These are phyloP conservation scores for Exophiala phaeomuriformis DNA, from an alignment of 2,329 filamentous ascomycete genomes.

Conservation along the genomic window DNA sequence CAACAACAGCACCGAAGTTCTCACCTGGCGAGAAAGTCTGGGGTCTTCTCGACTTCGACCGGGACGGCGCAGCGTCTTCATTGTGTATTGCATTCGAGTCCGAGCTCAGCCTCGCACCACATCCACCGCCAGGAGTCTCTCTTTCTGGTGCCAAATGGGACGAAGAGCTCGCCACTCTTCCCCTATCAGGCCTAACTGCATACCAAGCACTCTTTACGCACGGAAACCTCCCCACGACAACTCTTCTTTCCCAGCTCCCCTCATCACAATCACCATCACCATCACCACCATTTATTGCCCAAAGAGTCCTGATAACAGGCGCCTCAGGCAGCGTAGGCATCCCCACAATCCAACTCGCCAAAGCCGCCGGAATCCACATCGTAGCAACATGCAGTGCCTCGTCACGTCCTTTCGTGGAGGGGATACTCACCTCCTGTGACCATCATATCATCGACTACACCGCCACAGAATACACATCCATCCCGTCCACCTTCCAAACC, in stretches of 20 bases:
- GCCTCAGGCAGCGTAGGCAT: conserved; percentile 34
- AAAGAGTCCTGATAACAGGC: conserved; percentile 37
- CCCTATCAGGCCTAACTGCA: conserved; percentile 35
- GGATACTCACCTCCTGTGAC: conserved; percentile 29
- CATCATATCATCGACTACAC: conserved; percentile 29
- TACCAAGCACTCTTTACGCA: conserved; percentile 39
- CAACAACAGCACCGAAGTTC: conserved; percentile 33
- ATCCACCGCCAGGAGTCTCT: conserved; percentile 13
- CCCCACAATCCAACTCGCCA: conserved; percentile 34
- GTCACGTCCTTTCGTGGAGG: conserved; percentile 25
- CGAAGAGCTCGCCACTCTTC: conserved; percentile 32
- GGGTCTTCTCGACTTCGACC: conserved; percentile 33
- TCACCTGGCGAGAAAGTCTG: conserved; percentile 37
- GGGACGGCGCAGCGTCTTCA: conserved; percentile 39
- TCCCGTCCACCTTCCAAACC: conserved; percentile 29
- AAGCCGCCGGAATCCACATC: conserved; percentile 29
- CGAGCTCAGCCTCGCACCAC: conserved; percentile 28
- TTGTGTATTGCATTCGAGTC: conserved; percentile 35
- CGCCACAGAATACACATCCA: conserved; percentile 22
- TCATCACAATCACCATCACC: conserved; percentile 4
- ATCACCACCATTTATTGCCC: too few species aligned
- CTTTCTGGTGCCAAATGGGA: conserved; percentile 29
- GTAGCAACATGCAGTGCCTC: conserved; percentile 23
- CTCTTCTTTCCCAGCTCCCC: conserved; percentile 6
- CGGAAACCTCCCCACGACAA: conserved; percentile 26